Conservation (phyloP, 371 early-diverging fungal species). For the Zychaea mexicana region DNA sequence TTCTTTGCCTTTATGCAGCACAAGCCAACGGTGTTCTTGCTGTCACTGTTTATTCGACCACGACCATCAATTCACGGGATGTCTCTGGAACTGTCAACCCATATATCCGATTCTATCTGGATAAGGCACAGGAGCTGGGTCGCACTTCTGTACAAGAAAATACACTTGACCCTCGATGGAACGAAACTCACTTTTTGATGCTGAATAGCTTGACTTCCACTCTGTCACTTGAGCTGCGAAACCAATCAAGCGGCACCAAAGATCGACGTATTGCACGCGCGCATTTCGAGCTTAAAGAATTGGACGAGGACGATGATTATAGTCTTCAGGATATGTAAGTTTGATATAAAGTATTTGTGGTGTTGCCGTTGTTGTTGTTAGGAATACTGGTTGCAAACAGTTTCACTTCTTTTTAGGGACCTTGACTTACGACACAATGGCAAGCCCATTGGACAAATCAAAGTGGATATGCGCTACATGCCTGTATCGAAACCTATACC, state of each 20-base stretch:
- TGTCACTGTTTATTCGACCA: slow-evolving; percentile 76
- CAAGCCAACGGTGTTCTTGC: slow-evolving; percentile 86
- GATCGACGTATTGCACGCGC: slow-evolving; percentile 50
- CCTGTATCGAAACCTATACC: slow-evolving; percentile 61
- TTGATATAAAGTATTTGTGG: background rate
- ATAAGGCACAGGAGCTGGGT: slow-evolving; percentile 74
- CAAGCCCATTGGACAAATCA: slow-evolving; percentile 54
- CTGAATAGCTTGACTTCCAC: slow-evolving; percentile 58
- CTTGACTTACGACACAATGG: slow-evolving; percentile 47
- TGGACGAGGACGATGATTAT: slow-evolving; percentile 52
- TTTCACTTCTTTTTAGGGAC: slow-evolving; percentile 15
- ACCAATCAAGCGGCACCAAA: slow-evolving; percentile 27
- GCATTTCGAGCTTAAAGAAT: slow-evolving; percentile 51
- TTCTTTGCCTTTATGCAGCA: slow-evolving; percentile 29
- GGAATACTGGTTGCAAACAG: too few species aligned
- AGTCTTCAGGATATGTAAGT: slow-evolving; percentile 46
- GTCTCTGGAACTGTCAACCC: slow-evolving; percentile 81
- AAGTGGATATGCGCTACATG: slow-evolving; percentile 59
- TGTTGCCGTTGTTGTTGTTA: too few species aligned
- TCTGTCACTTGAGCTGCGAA: slow-evolving; percentile 47
- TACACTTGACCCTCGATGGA: slow-evolving; percentile 63
- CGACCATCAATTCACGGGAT: slow-evolving; percentile 77
- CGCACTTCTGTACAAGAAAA: slow-evolving; percentile 64
- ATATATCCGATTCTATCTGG: slow-evolving; percentile 74
- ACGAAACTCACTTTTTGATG: slow-evolving; percentile 59